Evolutionary conservation across 306 rosid species (phyloP).

Genomic region (Citrullus mucosospermus): DNA sequence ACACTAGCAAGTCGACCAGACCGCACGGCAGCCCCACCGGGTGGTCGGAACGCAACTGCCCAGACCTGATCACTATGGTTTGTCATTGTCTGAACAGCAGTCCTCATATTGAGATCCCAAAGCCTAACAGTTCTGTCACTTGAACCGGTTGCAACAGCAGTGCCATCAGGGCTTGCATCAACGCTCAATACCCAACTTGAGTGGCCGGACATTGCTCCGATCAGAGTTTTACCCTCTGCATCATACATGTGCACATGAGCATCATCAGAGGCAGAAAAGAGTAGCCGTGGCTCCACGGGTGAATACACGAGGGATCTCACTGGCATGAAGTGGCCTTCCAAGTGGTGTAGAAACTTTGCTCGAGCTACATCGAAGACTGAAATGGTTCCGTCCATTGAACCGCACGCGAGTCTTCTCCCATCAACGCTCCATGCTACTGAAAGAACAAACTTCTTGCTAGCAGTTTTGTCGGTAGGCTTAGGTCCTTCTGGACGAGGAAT

Average conservation of each 20-base stretch:
- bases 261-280: slow-evolving; percentile 85
- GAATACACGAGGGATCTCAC: slow-evolving; percentile 87
- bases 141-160: slow-evolving; percentile 83
- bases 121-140: slow-evolving; percentile 91
- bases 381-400: slow-evolving; percentile 95
- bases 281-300: slow-evolving; percentile 64
- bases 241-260: slow-evolving; percentile 89
- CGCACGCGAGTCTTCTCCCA: slow-evolving; percentile 79
- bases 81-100: slow-evolving; percentile 91
- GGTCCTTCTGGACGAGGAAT: slow-evolving; percentile 87
- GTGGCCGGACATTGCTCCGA: slow-evolving; percentile 90
- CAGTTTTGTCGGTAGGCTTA: slow-evolving; percentile 73
- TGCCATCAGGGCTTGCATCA: slow-evolving; percentile 87
- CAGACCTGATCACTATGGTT: slow-evolving; percentile 94
- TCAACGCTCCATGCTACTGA: slow-evolving; percentile 93
- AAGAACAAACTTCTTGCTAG: slow-evolving; percentile 87
- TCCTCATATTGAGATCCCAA: slow-evolving; percentile 85
- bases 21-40: slow-evolving; percentile 43
- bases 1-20: slow-evolving; percentile 85
- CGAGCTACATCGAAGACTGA: slow-evolving; percentile 76
- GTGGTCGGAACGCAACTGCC: slow-evolving; percentile 93
- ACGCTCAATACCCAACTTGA: slow-evolving; percentile 81
- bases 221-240: slow-evolving; percentile 67
- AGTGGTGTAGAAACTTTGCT: slow-evolving; percentile 74
- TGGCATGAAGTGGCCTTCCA: slow-evolving; percentile 94